These are phyloP conservation scores for Centella asiatica DNA, from an alignment of 129 eudicot species.

Conservation along the genomic window DNA sequence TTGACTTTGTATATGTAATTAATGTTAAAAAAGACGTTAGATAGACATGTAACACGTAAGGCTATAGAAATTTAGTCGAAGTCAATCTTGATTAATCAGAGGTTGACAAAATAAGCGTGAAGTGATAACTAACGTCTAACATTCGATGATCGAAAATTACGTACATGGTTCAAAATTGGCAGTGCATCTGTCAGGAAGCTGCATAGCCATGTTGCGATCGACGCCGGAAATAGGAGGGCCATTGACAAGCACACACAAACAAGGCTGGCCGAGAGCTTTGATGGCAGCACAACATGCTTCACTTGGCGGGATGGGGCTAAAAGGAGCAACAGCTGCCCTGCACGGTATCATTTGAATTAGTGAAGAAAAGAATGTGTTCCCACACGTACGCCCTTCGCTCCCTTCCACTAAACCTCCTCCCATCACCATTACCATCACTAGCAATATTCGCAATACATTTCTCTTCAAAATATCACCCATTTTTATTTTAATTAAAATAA, in stretches of 20 bases:
- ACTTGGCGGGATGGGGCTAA: conserved; percentile 70
- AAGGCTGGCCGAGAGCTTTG: conserved; percentile 81
- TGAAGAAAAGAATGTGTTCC: conserved; percentile 80
- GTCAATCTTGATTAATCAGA: neutral
- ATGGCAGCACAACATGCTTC: conserved; percentile 75
- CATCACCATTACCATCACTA: conserved; percentile 32
- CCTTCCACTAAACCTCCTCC: conserved; percentile 31
- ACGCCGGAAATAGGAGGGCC: conserved; percentile 98
- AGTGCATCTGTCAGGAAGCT: conserved; percentile 84
- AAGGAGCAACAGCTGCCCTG: conserved; percentile 73
- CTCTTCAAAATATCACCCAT: too few species aligned
- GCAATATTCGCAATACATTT: too few species aligned
- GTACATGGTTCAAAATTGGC: conserved; percentile 88
- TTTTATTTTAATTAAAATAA: too few species aligned
- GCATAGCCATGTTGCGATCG: conserved; percentile 86
- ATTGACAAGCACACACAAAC: conserved; percentile 77
- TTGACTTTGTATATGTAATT: neutral
- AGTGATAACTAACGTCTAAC: too few species aligned
- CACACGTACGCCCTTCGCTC: conserved; percentile 43
- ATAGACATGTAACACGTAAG: too few species aligned
- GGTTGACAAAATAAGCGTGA: neutral
- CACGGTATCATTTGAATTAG: conserved; percentile 94
- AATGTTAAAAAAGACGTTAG: neutral
- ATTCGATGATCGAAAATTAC: neutral
- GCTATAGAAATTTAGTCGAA: neutral